phyloP scores from a whole-genome alignment of 345 rosid species.

The Crucihimalaya himalaica region DNA sequence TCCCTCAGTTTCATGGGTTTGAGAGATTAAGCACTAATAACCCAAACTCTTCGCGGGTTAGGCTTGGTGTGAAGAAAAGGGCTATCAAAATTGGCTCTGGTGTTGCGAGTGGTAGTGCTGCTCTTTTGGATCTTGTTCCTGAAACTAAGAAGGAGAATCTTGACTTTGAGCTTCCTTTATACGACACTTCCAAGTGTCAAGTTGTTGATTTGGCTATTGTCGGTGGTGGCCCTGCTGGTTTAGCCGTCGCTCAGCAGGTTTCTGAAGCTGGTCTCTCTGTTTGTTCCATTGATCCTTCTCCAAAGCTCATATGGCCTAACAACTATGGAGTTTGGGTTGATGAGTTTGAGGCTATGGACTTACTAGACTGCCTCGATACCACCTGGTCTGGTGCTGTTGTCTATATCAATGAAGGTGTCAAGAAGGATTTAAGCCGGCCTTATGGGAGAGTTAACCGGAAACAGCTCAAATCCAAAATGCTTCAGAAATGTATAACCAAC shows the following conservation, averaged over 20 bases:
- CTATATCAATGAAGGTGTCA: constrained; percentile 52
- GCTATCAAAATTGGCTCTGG: constrained; percentile 31
- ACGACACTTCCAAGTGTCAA: constrained; percentile 59
- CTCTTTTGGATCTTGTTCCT: constrained; percentile 90
- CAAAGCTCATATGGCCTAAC: constrained; percentile 94
- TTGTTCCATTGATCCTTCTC: constrained; percentile 87
- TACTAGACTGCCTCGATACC: constrained; percentile 92
- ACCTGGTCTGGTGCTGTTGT: constrained; percentile 98
- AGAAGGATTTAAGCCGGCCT: constrained; percentile 76
- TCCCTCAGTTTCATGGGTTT: constrained; percentile 59
- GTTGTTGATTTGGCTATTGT: constrained; percentile 88
- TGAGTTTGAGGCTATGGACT: constrained; percentile 96
- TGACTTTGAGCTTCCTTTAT: constrained; percentile 82
- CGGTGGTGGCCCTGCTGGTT: constrained; percentile 98
- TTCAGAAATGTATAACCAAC: constrained; percentile 76
- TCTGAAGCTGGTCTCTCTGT: constrained; percentile 93
- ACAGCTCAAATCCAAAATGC: constrained; percentile 90
- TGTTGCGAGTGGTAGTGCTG: constrained; percentile 35
- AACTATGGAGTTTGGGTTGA: constrained; percentile 99
- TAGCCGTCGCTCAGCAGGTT: constrained; percentile 95
- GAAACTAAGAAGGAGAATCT: constrained; percentile 87
- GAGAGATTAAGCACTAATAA: constrained; percentile 46
- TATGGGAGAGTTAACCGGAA: constrained; percentile 96
- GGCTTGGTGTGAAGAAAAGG: constrained; percentile 52
- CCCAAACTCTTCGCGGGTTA: constrained; percentile 47